Evolutionary conservation across 2,329 filamentous ascomycete species (phyloP).

Genomic region (Aspergillus neotritici): DNA sequence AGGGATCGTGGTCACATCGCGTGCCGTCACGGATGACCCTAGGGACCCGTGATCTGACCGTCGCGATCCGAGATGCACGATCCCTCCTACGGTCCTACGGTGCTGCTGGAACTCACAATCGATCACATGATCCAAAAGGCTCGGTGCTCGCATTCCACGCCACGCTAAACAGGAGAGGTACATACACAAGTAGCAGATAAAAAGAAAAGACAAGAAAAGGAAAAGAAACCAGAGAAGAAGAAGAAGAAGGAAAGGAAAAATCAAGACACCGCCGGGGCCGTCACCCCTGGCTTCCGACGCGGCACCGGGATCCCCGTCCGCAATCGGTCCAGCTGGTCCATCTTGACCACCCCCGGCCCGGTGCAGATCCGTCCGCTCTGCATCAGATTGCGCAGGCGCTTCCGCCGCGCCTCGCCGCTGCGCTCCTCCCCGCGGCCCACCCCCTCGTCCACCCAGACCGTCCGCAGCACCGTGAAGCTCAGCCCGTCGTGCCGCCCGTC

Average conservation of each 20-base stretch:
- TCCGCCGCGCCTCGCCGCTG: conserved; percentile 44
- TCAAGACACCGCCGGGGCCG: conserved; percentile 31
- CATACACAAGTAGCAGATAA: too few species aligned
- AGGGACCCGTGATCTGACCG: too few species aligned
- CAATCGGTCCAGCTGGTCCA: conserved; percentile 33
- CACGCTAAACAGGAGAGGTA: too few species aligned
- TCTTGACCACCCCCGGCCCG: conserved; percentile 30
- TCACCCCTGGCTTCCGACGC: conserved; percentile 17
- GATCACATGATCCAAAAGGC: too few species aligned
- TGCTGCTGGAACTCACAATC: too few species aligned
- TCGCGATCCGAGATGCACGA: too few species aligned
- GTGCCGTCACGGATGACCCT: too few species aligned
- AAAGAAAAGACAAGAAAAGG: conserved; percentile 9
- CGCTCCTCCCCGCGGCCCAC: conserved; percentile 43
- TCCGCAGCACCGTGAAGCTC: conserved; percentile 75
- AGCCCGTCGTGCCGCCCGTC: conserved; percentile 74
- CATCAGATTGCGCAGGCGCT: conserved; percentile 44
- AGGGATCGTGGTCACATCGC: too few species aligned
- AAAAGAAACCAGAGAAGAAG: conserved; percentile 5
- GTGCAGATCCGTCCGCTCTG: conserved; percentile 40
- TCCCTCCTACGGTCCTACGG: too few species aligned
- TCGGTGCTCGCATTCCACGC: too few species aligned
- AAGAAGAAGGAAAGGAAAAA: conserved; percentile 9
- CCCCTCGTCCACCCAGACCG: conserved; percentile 80
- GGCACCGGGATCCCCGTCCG: conserved; percentile 29